These are phyloP conservation scores for Monosporozyma aerobia DNA, from an alignment of 805 yeast species.

Conservation along the genomic window DNA sequence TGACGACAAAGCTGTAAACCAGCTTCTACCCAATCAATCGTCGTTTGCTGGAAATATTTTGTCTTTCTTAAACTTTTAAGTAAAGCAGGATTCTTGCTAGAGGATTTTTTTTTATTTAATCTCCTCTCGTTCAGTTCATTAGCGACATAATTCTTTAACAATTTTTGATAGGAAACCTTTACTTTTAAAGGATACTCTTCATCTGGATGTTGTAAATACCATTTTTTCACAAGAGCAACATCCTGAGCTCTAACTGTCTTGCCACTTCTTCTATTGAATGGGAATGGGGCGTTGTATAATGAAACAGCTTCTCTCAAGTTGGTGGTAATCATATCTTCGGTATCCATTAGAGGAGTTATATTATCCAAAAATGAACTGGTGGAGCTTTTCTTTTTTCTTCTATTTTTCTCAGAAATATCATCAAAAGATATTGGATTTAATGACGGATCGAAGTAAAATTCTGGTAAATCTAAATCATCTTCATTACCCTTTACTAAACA, in stretches of 20 bases:
- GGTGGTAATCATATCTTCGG: conserved; percentile 37
- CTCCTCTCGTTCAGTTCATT: conserved; percentile 50
- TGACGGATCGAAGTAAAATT: conserved; percentile 46
- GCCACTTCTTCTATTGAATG: conserved; percentile 73
- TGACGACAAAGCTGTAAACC: conserved; percentile 89
- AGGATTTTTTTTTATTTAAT: conserved; percentile 34
- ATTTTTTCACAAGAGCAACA: conserved; percentile 70
- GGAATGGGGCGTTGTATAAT: conserved; percentile 75
- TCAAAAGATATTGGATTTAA: conserved; percentile 45
- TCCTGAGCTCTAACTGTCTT: conserved; percentile 76
- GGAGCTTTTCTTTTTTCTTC: conserved; percentile 19
- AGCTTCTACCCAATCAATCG: conserved; percentile 97
- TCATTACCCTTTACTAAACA: conserved; percentile 36
- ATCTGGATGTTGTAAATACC: conserved; percentile 69
- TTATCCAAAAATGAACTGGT: conserved; percentile 36
- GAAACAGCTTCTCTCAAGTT: conserved; percentile 50
- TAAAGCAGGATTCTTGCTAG: conserved; percentile 34
- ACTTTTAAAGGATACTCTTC: conserved; percentile 63
- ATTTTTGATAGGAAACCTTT: conserved; percentile 78
- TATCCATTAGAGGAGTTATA: conserved; percentile 45
- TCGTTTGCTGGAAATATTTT: conserved; percentile 82
- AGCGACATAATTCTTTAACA: conserved; percentile 65
- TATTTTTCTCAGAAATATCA: conserved; percentile 9
- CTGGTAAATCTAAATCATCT: conserved; percentile 40
- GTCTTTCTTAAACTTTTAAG: conserved; percentile 63